Evolutionary conservation across 78 protist genomes (phyloP).

Genomic region (Dictyostelium intermedium): DNA sequence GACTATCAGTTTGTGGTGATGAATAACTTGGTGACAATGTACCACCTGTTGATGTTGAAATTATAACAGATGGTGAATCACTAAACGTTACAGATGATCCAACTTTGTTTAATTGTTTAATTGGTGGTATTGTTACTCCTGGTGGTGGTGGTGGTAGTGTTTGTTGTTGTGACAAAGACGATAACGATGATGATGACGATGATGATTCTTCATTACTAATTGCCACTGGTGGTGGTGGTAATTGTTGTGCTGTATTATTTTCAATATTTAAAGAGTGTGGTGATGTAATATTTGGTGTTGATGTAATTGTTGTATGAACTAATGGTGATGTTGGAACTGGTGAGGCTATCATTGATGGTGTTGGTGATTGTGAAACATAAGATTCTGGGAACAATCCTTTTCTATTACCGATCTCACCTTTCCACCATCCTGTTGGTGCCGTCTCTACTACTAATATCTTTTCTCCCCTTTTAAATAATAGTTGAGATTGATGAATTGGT

Average conservation of each 20-base stretch:
- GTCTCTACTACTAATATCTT: conserved; percentile 46
- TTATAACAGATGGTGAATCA: conserved; percentile 1
- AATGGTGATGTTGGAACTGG: conserved; percentile 20
- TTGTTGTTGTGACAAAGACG: not conserved
- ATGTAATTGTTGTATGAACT: not conserved
- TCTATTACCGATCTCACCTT: conserved; percentile 43
- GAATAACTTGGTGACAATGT: not conserved
- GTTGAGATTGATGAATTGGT: conserved; percentile 58
- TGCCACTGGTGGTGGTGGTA: not conserved
- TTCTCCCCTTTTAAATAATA: conserved; percentile 42
- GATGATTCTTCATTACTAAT: not conserved
- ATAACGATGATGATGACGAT: not conserved
- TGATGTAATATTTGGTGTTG: not conserved
- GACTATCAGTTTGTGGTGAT: not conserved
- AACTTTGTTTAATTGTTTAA: not conserved
- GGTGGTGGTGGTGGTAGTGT: not conserved
- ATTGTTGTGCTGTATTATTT: not conserved
- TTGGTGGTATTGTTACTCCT: not conserved
- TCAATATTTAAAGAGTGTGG: not conserved
- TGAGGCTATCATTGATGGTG: not conserved
- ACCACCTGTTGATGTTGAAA: not conserved
- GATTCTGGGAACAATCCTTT: conserved; percentile 58
- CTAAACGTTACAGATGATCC: not conserved
- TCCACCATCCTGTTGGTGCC: conserved; percentile 71
- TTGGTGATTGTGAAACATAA: conserved; percentile 8